Percentiles rank a stretch among this genome's conserved stretches.
Evolutionary conservation across 192 early-diverging fungal genomes (phyloP).

Genomic region (Coemansia javaensis): DNA sequence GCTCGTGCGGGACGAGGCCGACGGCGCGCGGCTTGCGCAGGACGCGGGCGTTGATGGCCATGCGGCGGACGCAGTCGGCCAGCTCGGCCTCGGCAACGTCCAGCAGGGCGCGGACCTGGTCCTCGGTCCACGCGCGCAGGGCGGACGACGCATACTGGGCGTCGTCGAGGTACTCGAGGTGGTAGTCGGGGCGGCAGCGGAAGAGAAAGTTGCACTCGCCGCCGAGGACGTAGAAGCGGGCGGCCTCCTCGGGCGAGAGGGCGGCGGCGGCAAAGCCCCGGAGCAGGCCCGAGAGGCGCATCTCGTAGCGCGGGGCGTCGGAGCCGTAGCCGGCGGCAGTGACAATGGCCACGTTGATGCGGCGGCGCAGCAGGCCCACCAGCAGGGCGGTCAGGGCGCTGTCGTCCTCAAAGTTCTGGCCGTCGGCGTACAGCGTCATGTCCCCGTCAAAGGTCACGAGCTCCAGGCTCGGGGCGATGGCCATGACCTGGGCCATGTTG

Average conservation of each 20-base stretch:
- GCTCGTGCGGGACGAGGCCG: conserved; percentile 57
- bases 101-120: conserved; percentile 58
- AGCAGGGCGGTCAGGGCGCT: conserved; percentile 63
- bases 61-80: conserved; percentile 54
- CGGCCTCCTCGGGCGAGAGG: conserved; percentile 49
- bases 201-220: conserved; percentile 93
- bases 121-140: conserved; percentile 52
- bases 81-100: conserved; percentile 73
- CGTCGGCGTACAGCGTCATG: conserved; percentile 91
- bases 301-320: conserved; percentile 69
- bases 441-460: conserved; percentile 94
- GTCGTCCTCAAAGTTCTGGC: conserved; percentile 71
- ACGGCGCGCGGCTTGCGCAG: conserved; percentile 78
- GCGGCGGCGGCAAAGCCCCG: conserved; percentile 52
- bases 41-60: conserved; percentile 63
- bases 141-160: conserved; percentile 8
- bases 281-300: conserved; percentile 70
- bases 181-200: conserved; percentile 57
- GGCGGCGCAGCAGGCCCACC: conserved; percentile 60
- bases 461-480: conserved; percentile 64
- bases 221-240: conserved; percentile 76
- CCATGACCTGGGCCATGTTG: conserved; percentile 83
- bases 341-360: conserved; percentile 76
- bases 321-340: conserved; percentile 86
- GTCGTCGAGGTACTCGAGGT: conserved; percentile 64